Percentiles rank a stretch among this genome's conserved stretches.
These are phyloP conservation scores for Penicillium bovifimosum DNA, from an alignment of 495 filamentous ascomycete species.

Conservation along the genomic window DNA sequence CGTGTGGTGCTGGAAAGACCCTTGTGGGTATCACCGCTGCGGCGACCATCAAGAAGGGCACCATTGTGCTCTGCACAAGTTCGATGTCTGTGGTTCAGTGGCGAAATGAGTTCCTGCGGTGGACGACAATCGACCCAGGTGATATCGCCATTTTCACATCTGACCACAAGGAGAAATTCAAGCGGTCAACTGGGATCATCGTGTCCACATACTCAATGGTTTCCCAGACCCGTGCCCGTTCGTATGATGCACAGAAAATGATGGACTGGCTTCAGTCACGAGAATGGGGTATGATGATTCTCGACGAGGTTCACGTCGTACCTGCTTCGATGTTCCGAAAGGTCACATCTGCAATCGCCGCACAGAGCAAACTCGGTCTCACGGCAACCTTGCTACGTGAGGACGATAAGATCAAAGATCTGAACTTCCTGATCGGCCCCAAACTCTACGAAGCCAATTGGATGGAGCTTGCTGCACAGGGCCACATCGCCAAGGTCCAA, in stretches of 20 bases:
- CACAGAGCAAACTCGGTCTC: constrained; percentile 93
- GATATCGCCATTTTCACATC: constrained; percentile 94
- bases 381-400: constrained; percentile 93
- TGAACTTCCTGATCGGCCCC: constrained; percentile 96
- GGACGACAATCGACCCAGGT: constrained; percentile 93
- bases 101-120: constrained; percentile 92
- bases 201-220: constrained; percentile 99
- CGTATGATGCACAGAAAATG: constrained; percentile 92
- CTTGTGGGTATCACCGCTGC: constrained; percentile 94
- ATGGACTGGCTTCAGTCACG: constrained; percentile 90
- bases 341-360: constrained; percentile 84
- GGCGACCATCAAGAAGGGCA: constrained; percentile 94
- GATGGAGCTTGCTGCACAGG: constrained; percentile 97
- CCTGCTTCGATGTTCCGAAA: constrained; percentile 93
- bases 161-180: constrained; percentile 86
- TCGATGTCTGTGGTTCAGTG: constrained; percentile 98
- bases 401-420: constrained; percentile 95
- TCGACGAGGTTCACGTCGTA: constrained; percentile 98
- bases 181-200: constrained; percentile 85
- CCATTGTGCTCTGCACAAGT: constrained; percentile 91
- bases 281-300: constrained; percentile 97
- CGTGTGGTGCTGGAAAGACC: constrained; percentile 96
- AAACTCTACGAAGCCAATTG: constrained; percentile 98
- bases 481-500: constrained; percentile 95
- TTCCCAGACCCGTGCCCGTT: constrained; percentile 75